Evolutionary conservation across 192 early-diverging fungal species (phyloP), one percentile per base, ranked within the genome.

Genomic region (Jimgerdemannia lactiflua): DNA sequence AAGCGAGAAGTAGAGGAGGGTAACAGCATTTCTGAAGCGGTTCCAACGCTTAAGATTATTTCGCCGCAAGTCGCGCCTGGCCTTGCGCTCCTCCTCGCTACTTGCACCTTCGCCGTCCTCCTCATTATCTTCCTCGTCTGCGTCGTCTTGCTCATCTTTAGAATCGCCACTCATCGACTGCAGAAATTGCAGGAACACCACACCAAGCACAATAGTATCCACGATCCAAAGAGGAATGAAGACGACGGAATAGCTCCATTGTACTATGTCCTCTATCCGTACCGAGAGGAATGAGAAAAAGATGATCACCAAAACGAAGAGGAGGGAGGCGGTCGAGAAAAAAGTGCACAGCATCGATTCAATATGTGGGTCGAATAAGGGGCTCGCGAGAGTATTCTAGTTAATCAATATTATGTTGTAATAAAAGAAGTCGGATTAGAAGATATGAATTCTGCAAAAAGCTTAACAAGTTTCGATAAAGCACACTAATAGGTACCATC

Each of bases 181-280:
- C 7, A n/a, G 44, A 39, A 67, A 74, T 70, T 41, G 82, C 39
- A 89, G 74, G 3, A 78, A 79, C 17, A 81, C 71, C 67, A 88
- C 59, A 39, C 84, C 69, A 18, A 82, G 42, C 14, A 59, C 6
- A 59, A 59, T 14, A 18, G 78, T 19, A 78, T 95, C 90, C 43
- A 93, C 78, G 14, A 95, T 84, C 90, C 93, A 99, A 42, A 95
- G 82, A 7, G 97, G 97, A 68, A 88, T 88, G 79, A 95, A 95
- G 4, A 96, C 93, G 4, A 90, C 86, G 7, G 82, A 74, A 82
- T 89, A 97, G 4, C 80, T 80, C 95, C 94, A 96, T 42, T 67
- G 70, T 43, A 91, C 87, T 64, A 84, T 84, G 43, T 80, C 84
- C 80, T 99, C 97, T 8, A 94, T 85, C 4, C 91, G 83, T 54